Percentiles rank a stretch among this genome's conserved stretches.
These are phyloP conservation scores for Passalora sequoiae DNA, from an alignment of 2,329 filamentous ascomycete species.

Conservation along the genomic window DNA sequence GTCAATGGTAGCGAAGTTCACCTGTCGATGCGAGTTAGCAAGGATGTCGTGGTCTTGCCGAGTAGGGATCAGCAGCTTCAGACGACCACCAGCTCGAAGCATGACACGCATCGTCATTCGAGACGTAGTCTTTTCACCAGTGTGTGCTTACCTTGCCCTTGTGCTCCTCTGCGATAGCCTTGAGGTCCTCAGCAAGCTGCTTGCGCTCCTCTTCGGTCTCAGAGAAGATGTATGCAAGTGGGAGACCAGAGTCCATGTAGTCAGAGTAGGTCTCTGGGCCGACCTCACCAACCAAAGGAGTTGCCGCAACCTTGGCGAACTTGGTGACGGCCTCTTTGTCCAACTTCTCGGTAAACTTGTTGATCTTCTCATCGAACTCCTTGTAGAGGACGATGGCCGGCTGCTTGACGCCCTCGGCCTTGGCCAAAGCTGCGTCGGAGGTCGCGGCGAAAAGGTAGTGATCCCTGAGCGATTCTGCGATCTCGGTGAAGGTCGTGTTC, in stretches of 20 bases:
- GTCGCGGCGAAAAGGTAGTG: conserved; percentile 87
- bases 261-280: conserved; percentile 92
- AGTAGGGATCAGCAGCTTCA: too few species aligned
- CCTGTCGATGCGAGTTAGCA: too few species aligned
- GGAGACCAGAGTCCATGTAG: conserved; percentile 91
- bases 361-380: conserved; percentile 94
- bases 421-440: conserved; percentile 75
- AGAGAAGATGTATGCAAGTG: conserved; percentile 95
- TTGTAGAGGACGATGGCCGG: conserved; percentile 94
- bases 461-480: conserved; percentile 74
- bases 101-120: too few species aligned
- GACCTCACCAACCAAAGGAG: conserved; percentile 89
- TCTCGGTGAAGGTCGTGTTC: conserved; percentile 75
- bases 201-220: conserved; percentile 87
- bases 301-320: conserved; percentile 80
- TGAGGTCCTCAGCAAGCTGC: conserved; percentile 68
- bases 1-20: conserved; percentile 98
- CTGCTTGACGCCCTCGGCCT: conserved; percentile 82
- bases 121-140: too few species aligned
- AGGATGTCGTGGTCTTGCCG: too few species aligned
- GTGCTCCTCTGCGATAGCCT: conserved; percentile 82
- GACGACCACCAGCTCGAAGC: too few species aligned
- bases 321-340: conserved; percentile 71
- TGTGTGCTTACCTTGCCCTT: conserved; percentile 84
- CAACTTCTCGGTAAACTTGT: conserved; percentile 74